A percentile compares a stretch with the other conserved stretches of the same genome.
Evolutionary conservation across 2,329 filamentous ascomycete genomes (phyloP).

Genomic region (Ilyonectria destructans): DNA sequence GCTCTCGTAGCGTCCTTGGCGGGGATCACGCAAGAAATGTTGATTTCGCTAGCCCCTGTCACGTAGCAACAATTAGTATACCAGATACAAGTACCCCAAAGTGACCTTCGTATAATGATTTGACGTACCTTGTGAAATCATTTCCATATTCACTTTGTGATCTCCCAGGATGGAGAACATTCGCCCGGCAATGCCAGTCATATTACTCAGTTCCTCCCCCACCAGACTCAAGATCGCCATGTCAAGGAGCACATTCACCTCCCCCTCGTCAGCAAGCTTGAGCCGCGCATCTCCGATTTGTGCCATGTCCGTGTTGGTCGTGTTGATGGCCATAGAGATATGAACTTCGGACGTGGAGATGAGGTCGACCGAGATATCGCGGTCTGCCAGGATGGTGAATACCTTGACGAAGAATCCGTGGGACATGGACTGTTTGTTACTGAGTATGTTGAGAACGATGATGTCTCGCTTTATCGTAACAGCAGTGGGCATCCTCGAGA

Average conservation of each 20-base stretch:
- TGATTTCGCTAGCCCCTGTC: slow-evolving; percentile 95
- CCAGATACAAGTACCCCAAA: not conserved
- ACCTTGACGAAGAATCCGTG: slow-evolving; percentile 97
- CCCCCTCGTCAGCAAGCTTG: slow-evolving; percentile 85
- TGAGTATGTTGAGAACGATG: slow-evolving; percentile 97
- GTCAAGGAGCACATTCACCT: slow-evolving; percentile 89
- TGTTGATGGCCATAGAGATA: slow-evolving; percentile 96
- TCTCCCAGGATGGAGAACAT: slow-evolving; percentile 97
- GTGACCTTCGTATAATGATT: not conserved
- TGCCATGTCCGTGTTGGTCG: slow-evolving; percentile 71
- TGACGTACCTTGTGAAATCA: slow-evolving; percentile 94
- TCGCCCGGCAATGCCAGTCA: slow-evolving; percentile 91
- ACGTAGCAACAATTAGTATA: slow-evolving; percentile 33
- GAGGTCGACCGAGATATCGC: slow-evolving; percentile 92
- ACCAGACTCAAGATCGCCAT: slow-evolving; percentile 98
- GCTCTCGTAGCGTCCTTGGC: slow-evolving; percentile 91
- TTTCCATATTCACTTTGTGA: slow-evolving; percentile 96
- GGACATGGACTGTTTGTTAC: slow-evolving; percentile 95
- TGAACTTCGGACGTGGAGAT: slow-evolving; percentile 98
- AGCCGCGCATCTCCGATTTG: slow-evolving; percentile 75
- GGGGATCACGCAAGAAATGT: slow-evolving; percentile 98
- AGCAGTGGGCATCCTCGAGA: slow-evolving; percentile 83
- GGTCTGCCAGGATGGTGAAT: slow-evolving; percentile 91
- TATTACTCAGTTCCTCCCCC: slow-evolving; percentile 97
- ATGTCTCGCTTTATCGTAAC: slow-evolving; percentile 99